Evolutionary conservation across 164 flowering plant genomes (phyloP).

Genomic region (Euptelea pleiosperma): DNA sequence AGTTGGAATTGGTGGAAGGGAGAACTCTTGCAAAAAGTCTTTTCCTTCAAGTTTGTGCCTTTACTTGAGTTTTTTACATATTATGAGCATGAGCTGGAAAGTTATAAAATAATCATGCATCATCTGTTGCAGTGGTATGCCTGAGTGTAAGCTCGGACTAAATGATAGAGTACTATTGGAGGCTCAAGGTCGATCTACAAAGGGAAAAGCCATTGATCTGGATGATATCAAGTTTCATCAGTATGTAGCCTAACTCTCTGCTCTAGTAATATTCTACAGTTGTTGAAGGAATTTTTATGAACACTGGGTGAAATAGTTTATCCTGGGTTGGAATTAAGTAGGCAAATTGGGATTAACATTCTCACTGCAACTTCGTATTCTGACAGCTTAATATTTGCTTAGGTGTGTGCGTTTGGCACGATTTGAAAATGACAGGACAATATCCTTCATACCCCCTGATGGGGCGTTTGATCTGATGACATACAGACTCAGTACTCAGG

Average conservation of each 20-base stretch:
- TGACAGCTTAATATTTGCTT: slow-evolving; percentile 14
- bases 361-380: slow-evolving; percentile 1
- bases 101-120: slow-evolving; percentile 9
- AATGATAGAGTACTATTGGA: slow-evolving; percentile 92
- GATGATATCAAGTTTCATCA: slow-evolving; percentile 99
- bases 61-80: no score
- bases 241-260: slow-evolving; percentile 43
- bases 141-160: slow-evolving; percentile 97
- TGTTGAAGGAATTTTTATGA: background rate
- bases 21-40: no score
- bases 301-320: background rate
- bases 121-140: slow-evolving; percentile 86
- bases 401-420: slow-evolving; percentile 99
- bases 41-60: no score
- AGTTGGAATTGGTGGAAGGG: no score
- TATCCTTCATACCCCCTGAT: slow-evolving; percentile 98
- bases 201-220: slow-evolving; percentile 96
- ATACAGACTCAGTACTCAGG: slow-evolving; percentile 95
- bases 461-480: slow-evolving; percentile 98
- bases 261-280: slow-evolving; percentile 12
- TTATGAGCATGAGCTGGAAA: background rate
- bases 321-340: background rate
- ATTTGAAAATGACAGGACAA: slow-evolving; percentile 96
- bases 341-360: background rate
- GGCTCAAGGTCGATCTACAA: slow-evolving; percentile 92